Evolutionary conservation across 2,329 filamentous ascomycete species (phyloP).

Genomic region (Hymenoscyphus fructigenus): DNA sequence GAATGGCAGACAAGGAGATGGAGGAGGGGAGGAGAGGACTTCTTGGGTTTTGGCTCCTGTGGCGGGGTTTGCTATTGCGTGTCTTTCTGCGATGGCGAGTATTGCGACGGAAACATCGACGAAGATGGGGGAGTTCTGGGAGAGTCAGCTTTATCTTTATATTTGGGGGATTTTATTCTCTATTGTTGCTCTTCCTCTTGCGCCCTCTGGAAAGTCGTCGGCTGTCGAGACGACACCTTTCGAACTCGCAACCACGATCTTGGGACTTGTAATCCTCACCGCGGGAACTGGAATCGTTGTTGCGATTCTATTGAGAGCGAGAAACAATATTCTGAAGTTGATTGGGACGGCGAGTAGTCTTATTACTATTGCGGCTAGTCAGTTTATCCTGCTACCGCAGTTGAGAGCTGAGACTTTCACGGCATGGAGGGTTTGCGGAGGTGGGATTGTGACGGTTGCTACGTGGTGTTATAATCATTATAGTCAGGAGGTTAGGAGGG

Average conservation of each 20-base stretch:
- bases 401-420: slow-evolving; percentile 21
- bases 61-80: slow-evolving; percentile 24
- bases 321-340: slow-evolving; percentile 27
- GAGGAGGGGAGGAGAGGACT: not conserved
- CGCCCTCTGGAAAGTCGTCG: slow-evolving; percentile 1
- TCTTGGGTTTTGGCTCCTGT: slow-evolving; percentile 25
- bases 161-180: slow-evolving; percentile 25
- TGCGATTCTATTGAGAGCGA: slow-evolving; percentile 22
- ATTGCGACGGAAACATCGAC: slow-evolving; percentile 26
- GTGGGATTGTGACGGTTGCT: slow-evolving; percentile 20
- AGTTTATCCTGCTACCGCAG: slow-evolving; percentile 23
- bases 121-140: slow-evolving; percentile 28
- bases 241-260: not conserved
- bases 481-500: slow-evolving; percentile 16
- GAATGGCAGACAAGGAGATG: not conserved
- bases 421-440: slow-evolving; percentile 22
- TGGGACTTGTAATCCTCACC: slow-evolving; percentile 10
- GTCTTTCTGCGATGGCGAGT: slow-evolving; percentile 25
- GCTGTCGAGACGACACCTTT: not conserved
- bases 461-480: slow-evolving; percentile 29
- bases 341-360: slow-evolving; percentile 24
- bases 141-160: slow-evolving; percentile 24
- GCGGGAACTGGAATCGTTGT: slow-evolving; percentile 21
- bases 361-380: slow-evolving; percentile 23
- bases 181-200: slow-evolving; percentile 9